These are phyloP conservation scores for Plenodomus lindquistii DNA, from an alignment of 2,329 filamentous ascomycete species.

Conservation along the genomic window DNA sequence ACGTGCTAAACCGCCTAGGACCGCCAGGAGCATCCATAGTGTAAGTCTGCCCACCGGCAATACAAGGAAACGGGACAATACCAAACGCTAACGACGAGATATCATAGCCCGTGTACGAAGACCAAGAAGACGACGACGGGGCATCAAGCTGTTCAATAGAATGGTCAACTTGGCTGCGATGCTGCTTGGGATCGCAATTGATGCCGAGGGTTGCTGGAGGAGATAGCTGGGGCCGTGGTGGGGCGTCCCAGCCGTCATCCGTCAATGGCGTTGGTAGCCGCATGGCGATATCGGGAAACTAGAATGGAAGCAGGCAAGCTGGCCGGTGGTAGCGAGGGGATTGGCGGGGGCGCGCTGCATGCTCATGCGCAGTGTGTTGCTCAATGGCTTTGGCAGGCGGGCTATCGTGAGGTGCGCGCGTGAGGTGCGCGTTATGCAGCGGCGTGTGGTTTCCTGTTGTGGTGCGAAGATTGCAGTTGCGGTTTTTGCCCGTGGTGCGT, in stretches of 20 bases:
- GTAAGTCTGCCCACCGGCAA: constrained; percentile 17
- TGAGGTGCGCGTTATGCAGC: neutral
- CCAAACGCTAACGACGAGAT: constrained; percentile 29
- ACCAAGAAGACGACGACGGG: neutral
- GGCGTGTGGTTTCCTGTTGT: neutral
- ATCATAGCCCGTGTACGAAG: constrained; percentile 13
- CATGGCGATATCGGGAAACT: neutral
- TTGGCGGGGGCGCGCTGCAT: neutral
- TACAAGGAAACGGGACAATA: constrained; percentile 27
- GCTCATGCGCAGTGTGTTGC: neutral
- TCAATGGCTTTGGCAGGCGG: too few relatives aligned
- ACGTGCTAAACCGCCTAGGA: constrained; percentile 36
- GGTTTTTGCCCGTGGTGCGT: neutral
- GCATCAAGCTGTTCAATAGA: neutral
- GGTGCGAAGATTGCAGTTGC: neutral
- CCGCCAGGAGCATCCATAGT: constrained; percentile 38
- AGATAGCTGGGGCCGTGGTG: neutral
- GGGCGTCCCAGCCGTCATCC: neutral
- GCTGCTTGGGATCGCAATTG: neutral
- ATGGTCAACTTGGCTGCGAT: neutral
- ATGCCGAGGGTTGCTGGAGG: neutral
- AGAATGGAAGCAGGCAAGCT: neutral
- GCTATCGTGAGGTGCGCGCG: neutral
- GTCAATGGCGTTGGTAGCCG: neutral
- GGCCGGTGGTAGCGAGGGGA: neutral